A percentile compares a stretch with the other conserved stretches of the same genome.
phyloP scores from a whole-genome alignment of 2,329 filamentous ascomycete genomes.

The Penicillium sp. region DNA sequence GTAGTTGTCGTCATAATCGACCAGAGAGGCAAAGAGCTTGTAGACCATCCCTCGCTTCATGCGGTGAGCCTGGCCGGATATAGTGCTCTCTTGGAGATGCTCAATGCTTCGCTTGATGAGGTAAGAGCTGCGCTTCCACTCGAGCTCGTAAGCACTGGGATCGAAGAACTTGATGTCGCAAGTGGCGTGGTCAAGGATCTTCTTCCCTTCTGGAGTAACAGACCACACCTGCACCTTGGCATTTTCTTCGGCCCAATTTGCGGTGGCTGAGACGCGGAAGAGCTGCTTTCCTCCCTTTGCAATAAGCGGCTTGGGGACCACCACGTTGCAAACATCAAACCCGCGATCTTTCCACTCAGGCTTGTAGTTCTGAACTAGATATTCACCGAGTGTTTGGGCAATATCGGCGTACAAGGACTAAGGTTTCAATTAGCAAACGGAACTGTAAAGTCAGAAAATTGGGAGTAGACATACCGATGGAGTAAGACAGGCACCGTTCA shows the following conservation, averaged over 20 bases:
- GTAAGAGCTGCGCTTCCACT: constrained; percentile 62
- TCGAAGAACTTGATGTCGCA: constrained; percentile 37
- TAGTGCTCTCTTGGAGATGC: constrained; percentile 58
- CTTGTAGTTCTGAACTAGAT: constrained; percentile 34
- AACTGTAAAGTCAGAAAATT: constrained; percentile 1
- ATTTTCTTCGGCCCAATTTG: constrained; percentile 34
- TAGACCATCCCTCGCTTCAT: constrained; percentile 74
- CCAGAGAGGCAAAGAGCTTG: constrained; percentile 64
- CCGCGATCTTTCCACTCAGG: constrained; percentile 31
- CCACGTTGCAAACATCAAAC: constrained; percentile 36
- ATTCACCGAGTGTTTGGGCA: constrained; percentile 36
- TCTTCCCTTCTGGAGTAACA: constrained; percentile 38
- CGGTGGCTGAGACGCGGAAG: constrained; percentile 37
- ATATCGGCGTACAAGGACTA: constrained; percentile 40
- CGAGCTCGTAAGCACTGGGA: constrained; percentile 21
- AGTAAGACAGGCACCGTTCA: constrained; percentile 36
- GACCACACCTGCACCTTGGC: constrained; percentile 36
- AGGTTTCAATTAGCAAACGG: not conserved
- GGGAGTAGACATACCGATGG: constrained; percentile 26
- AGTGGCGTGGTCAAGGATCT: constrained; percentile 35
- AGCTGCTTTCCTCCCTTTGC: constrained; percentile 38
- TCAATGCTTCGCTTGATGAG: constrained; percentile 64
- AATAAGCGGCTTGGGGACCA: constrained; percentile 56
- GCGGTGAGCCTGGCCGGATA: constrained; percentile 66
- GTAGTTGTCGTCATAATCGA: constrained; percentile 57